A percentile compares a stretch with the other conserved stretches of the same genome.
Evolutionary conservation across 2,329 filamentous ascomycete species (phyloP).

Genomic region (Penicillium sp.): DNA sequence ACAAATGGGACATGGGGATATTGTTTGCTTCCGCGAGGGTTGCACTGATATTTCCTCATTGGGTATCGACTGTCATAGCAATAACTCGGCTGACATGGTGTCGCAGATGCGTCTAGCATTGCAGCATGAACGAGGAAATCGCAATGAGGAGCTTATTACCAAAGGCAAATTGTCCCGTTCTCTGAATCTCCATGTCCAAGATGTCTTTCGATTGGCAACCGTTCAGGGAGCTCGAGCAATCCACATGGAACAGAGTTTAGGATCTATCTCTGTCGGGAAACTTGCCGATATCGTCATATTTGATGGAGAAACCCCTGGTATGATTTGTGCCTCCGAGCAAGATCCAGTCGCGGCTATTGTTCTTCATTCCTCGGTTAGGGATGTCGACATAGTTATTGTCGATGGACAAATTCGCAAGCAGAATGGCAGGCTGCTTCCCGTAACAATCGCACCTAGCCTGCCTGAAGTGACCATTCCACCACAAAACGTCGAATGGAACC

Average conservation of each 20-base stretch:
- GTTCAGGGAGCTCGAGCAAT: constrained; percentile 36
- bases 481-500: constrained; percentile 7
- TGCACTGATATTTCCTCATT: constrained; percentile 26
- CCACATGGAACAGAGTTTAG: constrained; percentile 30
- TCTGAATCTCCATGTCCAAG: constrained; percentile 24
- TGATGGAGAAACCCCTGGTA: constrained; percentile 27
- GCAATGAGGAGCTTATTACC: constrained; percentile 17
- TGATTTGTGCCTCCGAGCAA: constrained; percentile 32
- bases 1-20: constrained; percentile 36
- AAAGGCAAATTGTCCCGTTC: constrained; percentile 11
- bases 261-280: constrained; percentile 34
- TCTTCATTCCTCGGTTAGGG: constrained; percentile 30
- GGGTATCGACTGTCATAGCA: constrained; percentile 39
- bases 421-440: constrained; percentile 9
- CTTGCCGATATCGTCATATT: constrained; percentile 36
- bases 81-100: constrained; percentile 31
- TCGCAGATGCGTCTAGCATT: constrained; percentile 33
- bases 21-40: constrained; percentile 28
- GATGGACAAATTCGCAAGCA: constrained; percentile 30
- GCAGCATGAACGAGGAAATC: constrained; percentile 26
- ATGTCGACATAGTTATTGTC: constrained; percentile 35
- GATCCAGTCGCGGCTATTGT: constrained; percentile 36
- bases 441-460: constrained; percentile 5
- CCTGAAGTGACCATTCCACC: background rate
- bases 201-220: constrained; percentile 34